These are phyloP conservation scores for Leccinum subgranulosum DNA, from an alignment of 768 basidiomycete genomes.

Conservation along the genomic window DNA sequence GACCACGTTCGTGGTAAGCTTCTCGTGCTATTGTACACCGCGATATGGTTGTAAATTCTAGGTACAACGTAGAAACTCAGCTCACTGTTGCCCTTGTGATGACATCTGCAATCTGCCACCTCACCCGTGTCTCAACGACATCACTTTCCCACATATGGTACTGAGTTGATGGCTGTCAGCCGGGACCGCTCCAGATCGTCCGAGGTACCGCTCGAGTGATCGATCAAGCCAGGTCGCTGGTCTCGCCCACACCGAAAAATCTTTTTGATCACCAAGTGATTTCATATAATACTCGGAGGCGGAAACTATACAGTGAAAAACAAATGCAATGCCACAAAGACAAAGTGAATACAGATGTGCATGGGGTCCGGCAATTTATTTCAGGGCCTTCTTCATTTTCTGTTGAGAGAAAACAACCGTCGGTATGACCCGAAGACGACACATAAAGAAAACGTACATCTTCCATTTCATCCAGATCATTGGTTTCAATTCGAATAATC, in stretches of 20 bases:
- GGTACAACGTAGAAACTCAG: neutral
- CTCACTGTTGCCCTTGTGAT: neutral
- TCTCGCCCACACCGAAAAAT: neutral
- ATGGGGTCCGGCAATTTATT: slow-evolving; percentile 34
- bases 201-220: neutral
- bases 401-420: slow-evolving; percentile 22
- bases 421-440: neutral
- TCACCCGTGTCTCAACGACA: neutral
- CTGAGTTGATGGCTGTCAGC: too few relatives aligned
- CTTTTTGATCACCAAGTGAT: too few relatives aligned
- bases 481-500: slow-evolving; percentile 85
- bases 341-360: neutral
- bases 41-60: neutral
- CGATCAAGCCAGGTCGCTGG: neutral
- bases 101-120: neutral
- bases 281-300: neutral
- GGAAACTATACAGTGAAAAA: neutral
- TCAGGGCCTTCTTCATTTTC: slow-evolving; percentile 83
- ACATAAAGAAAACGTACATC: slow-evolving; percentile 49
- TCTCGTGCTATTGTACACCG: neutral
- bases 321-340: neutral
- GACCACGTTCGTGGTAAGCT: neutral
- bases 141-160: neutral
- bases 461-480: slow-evolving; percentile 93
- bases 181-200: too few relatives aligned